Conservation (phyloP, 2,329 filamentous ascomycete genomes). For the Fusarium sp. region DNA sequence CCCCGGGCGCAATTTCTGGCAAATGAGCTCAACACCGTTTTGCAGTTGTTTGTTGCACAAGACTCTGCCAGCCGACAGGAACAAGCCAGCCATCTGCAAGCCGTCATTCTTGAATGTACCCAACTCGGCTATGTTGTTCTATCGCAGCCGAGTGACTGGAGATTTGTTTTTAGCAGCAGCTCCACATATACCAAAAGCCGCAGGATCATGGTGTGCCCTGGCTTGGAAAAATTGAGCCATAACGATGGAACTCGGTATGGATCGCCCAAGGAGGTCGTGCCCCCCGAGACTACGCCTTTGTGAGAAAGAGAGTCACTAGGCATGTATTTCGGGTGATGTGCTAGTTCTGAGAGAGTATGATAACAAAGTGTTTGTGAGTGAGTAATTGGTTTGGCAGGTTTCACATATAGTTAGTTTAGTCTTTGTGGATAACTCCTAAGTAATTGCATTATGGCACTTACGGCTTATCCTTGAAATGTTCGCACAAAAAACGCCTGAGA, state of each 20-base stretch:
- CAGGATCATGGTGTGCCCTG: conserved; percentile 49
- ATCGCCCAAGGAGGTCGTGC: conserved; percentile 44
- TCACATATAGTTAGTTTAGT: too few species aligned
- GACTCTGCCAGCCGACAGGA: conserved; percentile 48
- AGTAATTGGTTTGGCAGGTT: too few species aligned
- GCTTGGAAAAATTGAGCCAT: conserved; percentile 50
- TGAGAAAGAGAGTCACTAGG: neutral
- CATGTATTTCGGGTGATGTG: too few species aligned
- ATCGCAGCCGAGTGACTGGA: conserved; percentile 60
- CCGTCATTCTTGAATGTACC: conserved; percentile 58
- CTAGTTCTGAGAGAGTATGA: too few species aligned
- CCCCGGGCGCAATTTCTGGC: conserved; percentile 54
- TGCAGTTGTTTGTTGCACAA: conserved; percentile 52
- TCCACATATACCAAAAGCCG: neutral
- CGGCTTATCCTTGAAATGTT: too few species aligned
- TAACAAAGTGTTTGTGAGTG: too few species aligned
- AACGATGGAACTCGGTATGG: conserved; percentile 46
- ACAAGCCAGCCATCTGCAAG: conserved; percentile 57
- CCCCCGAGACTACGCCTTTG: conserved; percentile 29
- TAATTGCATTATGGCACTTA: too few species aligned
- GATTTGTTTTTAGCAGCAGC: conserved; percentile 47
- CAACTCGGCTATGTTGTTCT: conserved; percentile 60
- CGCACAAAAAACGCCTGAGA: too few species aligned
- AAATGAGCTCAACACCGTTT: conserved; percentile 53
- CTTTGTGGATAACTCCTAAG: too few species aligned